A percentile compares a stretch with the other conserved stretches of the same genome.
Conservation (phyloP, 2,329 filamentous ascomycete genomes). For the Epichloe gansuensis region DNA sequence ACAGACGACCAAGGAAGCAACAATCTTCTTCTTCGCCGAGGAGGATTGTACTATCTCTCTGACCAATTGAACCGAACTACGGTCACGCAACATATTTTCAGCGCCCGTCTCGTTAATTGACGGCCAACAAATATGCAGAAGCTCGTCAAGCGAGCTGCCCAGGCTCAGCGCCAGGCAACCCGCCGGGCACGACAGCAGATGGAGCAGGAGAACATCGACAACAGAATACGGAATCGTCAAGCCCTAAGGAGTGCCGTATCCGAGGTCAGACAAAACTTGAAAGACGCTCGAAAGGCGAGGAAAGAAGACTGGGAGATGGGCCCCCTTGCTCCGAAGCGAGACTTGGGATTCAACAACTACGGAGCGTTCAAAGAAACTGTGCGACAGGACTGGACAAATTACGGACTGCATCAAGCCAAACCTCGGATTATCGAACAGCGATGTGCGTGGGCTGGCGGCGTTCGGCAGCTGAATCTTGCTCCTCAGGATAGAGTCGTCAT, state of each 20-base stretch:
- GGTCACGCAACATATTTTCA: background rate
- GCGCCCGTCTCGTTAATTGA: background rate
- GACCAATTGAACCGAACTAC: background rate
- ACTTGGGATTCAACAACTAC: slow-evolving; percentile 51
- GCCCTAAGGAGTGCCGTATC: slow-evolving; percentile 18
- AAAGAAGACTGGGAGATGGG: slow-evolving; percentile 72
- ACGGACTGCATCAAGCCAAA: slow-evolving; percentile 17
- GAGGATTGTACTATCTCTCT: background rate
- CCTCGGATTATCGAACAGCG: slow-evolving; percentile 28
- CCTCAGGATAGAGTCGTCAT: slow-evolving; percentile 72
- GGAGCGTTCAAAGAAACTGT: slow-evolving; percentile 37
- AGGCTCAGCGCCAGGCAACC: slow-evolving; percentile 52
- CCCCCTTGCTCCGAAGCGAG: slow-evolving; percentile 62
- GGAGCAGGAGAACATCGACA: slow-evolving; percentile 19
- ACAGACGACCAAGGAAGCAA: background rate
- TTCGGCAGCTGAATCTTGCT: slow-evolving; percentile 48
- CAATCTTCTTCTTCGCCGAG: background rate
- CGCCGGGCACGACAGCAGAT: slow-evolving; percentile 31
- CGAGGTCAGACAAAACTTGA: slow-evolving; percentile 24
- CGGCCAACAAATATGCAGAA: slow-evolving; percentile 49
- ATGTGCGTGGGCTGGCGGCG: slow-evolving; percentile 43
- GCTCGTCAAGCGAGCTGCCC: slow-evolving; percentile 51
- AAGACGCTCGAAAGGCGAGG: slow-evolving; percentile 37
- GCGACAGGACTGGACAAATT: slow-evolving; percentile 24
- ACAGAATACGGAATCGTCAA: slow-evolving; percentile 19